Base-by-base conservation (phyloP, 129 eudicot species). In the Dittrichia graveolens region DNA sequence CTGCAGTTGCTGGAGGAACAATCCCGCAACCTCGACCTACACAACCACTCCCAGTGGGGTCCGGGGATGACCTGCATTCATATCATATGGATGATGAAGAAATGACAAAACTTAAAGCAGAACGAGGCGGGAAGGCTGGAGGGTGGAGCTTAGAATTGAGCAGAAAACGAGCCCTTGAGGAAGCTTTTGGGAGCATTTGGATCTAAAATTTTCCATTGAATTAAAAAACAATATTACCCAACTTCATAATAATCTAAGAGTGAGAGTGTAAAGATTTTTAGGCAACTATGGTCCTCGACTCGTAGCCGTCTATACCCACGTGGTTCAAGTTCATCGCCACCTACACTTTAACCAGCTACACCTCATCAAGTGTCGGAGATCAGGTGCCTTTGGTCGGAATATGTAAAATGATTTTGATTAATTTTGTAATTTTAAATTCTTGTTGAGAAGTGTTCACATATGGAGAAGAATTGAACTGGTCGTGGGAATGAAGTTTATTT, bases 181-280 rank as follows among this genome's bases (percentile, higher is more conserved):
- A 94, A 84, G 98, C 98, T 47, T 90, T 94, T 43, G 89, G 91
- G 38, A 94, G 93, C 83, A 83, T 94, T 77, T 94, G 97, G 98
- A 75, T 90, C 66, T 92, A 80, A 75, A 80, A 71, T 12, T 35
- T 67, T 61, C 42, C 31, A 31, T 12, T 57, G 4, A 16, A 47
- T 5, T 41, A 11, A 46, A 6, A 16, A 47, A 3, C 48, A 11
- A 46, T 65, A 16, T 56, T 34, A 16, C 38, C 38, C 50, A 19
- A 49, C 72, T 41, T 48, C 19, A 49, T 75, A 19, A 40, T 24
- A 31, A 61, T 65, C 39, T 8, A 16, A 19, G 67, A 24, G 65
- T 34, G 16, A 75, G 66, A 55, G 67, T 66, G 66, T 75, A 65
- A 75, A 74, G 71, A 39, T 15, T 39, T 48, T 62, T 47, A 24